phyloP scores from a whole-genome alignment of 805 yeast species.

The Komagataella pseudopastoris region DNA sequence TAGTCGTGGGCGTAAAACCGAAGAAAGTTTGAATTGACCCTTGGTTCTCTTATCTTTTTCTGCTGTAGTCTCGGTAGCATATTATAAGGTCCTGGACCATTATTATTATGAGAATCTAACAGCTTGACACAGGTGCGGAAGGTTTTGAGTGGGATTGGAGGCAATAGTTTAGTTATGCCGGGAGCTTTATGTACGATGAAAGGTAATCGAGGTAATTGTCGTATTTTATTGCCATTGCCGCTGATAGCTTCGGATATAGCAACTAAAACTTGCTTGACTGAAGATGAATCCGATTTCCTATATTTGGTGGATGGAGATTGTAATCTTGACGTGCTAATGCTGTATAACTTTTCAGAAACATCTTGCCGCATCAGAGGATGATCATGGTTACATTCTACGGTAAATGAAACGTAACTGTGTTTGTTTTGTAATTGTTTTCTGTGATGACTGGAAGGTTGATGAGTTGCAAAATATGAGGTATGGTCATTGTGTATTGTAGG shows the following conservation, averaged over 20 bases:
- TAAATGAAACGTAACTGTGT: neutral
- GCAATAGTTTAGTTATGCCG: neutral
- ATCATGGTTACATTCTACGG: neutral
- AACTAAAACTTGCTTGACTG: neutral
- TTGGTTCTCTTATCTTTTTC: slow-evolving; percentile 23
- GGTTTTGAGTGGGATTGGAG: slow-evolving; percentile 1
- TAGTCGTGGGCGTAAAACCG: slow-evolving; percentile 36
- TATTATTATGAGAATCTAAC: neutral
- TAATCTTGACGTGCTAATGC: neutral
- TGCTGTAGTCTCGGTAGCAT: neutral
- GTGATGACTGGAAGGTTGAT: neutral
- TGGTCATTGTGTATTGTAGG: neutral
- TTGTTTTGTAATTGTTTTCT: neutral
- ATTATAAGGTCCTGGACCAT: neutral
- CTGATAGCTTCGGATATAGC: neutral
- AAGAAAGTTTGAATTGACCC: slow-evolving; percentile 36
- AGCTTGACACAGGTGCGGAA: neutral
- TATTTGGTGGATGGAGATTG: neutral
- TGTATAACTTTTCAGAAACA: neutral
- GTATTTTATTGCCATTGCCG: neutral
- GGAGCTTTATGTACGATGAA: neutral
- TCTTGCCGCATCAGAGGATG: neutral
- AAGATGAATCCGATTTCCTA: neutral
- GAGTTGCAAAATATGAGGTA: neutral
- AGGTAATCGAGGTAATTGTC: neutral